Evolutionary conservation across 1,284 basidiomycete species (phyloP), one percentile per base, ranked within the genome.

Genomic region (Tilletiopsis washingtonensis): DNA sequence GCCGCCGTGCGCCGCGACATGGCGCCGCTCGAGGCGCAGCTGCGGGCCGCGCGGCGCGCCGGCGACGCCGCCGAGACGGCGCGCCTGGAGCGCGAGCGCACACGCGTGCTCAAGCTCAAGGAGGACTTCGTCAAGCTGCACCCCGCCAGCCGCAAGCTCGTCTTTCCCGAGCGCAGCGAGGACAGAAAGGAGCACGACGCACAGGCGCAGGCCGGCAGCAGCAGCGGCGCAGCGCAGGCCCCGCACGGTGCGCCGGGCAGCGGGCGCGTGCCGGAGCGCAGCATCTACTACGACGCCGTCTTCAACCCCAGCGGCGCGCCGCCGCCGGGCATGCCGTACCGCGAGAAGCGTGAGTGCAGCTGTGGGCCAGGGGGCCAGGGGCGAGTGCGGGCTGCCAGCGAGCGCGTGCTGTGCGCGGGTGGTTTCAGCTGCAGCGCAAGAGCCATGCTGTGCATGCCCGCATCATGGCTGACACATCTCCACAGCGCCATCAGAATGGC

Each of bases 281-380:
- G 88, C 74, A 78, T 91, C 38, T 96, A 96, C 74, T 96, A 90
- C 74, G 88, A 97, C 64, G 81, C 86, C 29, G 80, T 89, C 45
- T 85, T 93, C 81, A 97, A 97, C 71, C 89, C 90, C 5, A 91
- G 81, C 70, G 91, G 91, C 23, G 88, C 90, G n/a, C 83, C 91
- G 19, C 91, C 91, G 19, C 91, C 91, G 7, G 91, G 91, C 6
- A 88, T 94, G 90, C 89, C 88, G 7, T 96, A 96, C 73, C 76
- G 81, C 43, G 89, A 96, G 70, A 78, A 84, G 38, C 36, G 53
- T 54, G 41, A 23, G 48, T 44, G 17, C 23, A 45, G 57, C 57
- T 63, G 34, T 41, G 53, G 47, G 29, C n/a, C n/a, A n/a, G n/a
- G n/a, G n/a, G n/a, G n/a, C n/a, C n/a, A n/a, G n/a, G n/a, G n/a